Evolutionary conservation across 108 stramenopile genomes (phyloP).

Genomic region (Cafeteria roenbergensis): DNA sequence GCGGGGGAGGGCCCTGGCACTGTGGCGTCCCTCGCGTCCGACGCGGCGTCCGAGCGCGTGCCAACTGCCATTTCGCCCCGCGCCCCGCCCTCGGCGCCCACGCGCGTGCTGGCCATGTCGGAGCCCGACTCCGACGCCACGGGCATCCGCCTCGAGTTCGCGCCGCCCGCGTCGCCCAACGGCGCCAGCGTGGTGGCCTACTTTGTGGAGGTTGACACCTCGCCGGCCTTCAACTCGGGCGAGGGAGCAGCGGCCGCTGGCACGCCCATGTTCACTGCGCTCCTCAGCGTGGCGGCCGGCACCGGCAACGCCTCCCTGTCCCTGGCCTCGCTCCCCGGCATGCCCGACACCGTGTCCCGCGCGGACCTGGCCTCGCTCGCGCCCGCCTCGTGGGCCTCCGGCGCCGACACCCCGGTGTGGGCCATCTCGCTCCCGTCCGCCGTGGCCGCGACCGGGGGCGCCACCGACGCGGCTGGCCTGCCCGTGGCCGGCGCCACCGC

Average conservation of each 20-base stretch:
- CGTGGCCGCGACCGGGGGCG: too few species aligned
- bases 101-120: conserved; percentile 29
- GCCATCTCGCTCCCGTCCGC: too few species aligned
- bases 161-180: conserved; percentile 32
- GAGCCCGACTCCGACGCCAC: conserved; percentile 45
- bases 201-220: conserved; percentile 52
- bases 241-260: too few species aligned
- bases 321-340: too few species aligned
- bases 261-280: background rate
- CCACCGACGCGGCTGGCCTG: background rate
- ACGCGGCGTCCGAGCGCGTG: too few species aligned
- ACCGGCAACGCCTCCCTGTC: too few species aligned
- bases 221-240: conserved; percentile 30
- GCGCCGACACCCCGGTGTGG: too few species aligned
- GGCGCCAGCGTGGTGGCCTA: conserved; percentile 43
- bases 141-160: conserved; percentile 48
- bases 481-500: too few species aligned
- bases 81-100: conserved; percentile 30
- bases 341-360: too few species aligned
- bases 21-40: conserved; percentile 18
- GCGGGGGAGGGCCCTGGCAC: conserved; percentile 27
- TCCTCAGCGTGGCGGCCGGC: background rate
- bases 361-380: too few species aligned
- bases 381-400: too few species aligned
- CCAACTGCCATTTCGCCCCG: conserved; percentile 36